A percentile compares a stretch with the other conserved stretches of the same genome.
These are phyloP conservation scores for Jackrogersella minutella DNA, from an alignment of 495 filamentous ascomycete genomes.

Conservation along the genomic window DNA sequence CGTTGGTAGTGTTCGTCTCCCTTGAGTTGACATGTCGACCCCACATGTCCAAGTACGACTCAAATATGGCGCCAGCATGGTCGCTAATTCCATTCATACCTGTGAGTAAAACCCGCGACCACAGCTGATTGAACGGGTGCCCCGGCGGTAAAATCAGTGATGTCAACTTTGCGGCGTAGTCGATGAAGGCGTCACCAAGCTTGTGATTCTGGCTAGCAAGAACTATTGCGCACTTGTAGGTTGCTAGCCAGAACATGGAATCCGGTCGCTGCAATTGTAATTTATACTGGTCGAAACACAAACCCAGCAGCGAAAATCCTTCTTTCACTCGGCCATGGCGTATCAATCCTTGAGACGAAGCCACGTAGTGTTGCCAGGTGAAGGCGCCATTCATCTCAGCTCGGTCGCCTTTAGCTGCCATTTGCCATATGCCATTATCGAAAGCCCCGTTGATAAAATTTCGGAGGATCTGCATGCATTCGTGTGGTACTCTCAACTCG, in stretches of 20 bases:
- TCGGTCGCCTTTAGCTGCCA: slow-evolving; percentile 24
- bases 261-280: slow-evolving; percentile 22
- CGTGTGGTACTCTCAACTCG: slow-evolving; percentile 42
- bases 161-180: slow-evolving; percentile 37
- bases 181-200: slow-evolving; percentile 29
- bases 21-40: slow-evolving; percentile 32
- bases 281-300: slow-evolving; percentile 34
- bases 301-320: slow-evolving; percentile 29
- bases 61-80: slow-evolving; percentile 38
- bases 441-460: slow-evolving; percentile 46
- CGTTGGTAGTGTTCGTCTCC: slow-evolving; percentile 28
- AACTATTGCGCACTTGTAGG: slow-evolving; percentile 35
- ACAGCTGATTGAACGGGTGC: slow-evolving; percentile 43
- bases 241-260: slow-evolving; percentile 34
- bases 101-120: slow-evolving; percentile 40
- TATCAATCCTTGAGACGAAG: slow-evolving; percentile 41
- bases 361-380: slow-evolving; percentile 42
- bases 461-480: slow-evolving; percentile 46
- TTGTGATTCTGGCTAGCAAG: slow-evolving; percentile 28
- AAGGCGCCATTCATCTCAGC: slow-evolving; percentile 40
- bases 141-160: slow-evolving; percentile 25
- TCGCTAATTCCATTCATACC: slow-evolving; percentile 35
- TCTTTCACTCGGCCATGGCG: slow-evolving; percentile 34
- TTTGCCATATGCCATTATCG: slow-evolving; percentile 42
- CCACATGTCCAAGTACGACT: slow-evolving; percentile 42